Evolutionary conservation across 2,329 filamentous ascomycete species (phyloP).

Genomic region (Bipolaris oryzae): DNA sequence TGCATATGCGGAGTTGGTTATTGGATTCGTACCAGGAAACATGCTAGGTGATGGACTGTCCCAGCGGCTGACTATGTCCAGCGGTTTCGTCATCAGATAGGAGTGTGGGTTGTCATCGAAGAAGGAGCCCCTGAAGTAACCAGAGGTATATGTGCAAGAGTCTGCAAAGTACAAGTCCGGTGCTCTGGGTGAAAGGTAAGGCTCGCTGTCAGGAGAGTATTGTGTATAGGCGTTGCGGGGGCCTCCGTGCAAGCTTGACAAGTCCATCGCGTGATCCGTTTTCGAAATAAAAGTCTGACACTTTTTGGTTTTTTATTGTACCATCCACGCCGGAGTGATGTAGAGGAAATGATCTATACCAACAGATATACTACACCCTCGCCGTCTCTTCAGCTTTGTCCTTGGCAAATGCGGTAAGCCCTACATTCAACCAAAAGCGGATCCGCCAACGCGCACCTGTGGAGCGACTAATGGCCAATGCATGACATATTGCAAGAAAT

Average conservation of each 20-base stretch:
- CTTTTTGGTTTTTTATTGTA: neutral
- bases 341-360: neutral
- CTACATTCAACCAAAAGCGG: neutral
- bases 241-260: neutral
- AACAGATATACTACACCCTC: neutral
- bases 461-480: neutral
- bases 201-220: neutral
- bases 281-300: neutral
- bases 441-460: neutral
- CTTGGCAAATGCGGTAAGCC: conserved; percentile 1
- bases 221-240: neutral
- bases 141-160: neutral
- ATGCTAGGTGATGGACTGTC: neutral
- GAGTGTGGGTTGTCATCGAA: neutral
- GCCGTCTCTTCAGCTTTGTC: neutral
- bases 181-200: neutral
- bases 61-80: neutral
- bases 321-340: neutral
- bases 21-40: neutral
- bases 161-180: neutral
- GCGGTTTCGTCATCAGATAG: neutral
- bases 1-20: neutral
- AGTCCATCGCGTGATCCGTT: neutral
- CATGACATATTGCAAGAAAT: neutral
- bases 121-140: neutral